Evolutionary conservation across 148 eudicot genomes (phyloP).

Genomic region (Amaranthus cruentus): DNA sequence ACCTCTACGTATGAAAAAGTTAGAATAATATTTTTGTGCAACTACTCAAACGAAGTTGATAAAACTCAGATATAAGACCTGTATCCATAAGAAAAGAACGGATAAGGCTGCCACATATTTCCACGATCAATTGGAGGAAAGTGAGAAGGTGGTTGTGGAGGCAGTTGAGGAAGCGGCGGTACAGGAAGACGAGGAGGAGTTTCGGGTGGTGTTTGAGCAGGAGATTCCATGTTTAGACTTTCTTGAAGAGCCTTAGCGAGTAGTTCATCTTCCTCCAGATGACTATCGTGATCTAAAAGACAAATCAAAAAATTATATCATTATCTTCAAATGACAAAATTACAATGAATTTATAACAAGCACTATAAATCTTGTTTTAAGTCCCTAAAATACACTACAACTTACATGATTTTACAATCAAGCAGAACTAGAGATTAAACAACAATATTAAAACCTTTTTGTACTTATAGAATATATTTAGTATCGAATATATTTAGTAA

Average conservation of each 20-base stretch:
- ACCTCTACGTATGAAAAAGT: too few species aligned
- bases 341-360: neutral
- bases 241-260: constrained; percentile 91
- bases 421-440: neutral
- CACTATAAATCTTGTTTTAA: neutral
- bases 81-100: constrained; percentile 55
- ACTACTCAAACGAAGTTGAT: constrained; percentile 6
- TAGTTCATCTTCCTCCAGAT: constrained; percentile 78
- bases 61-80: constrained; percentile 39
- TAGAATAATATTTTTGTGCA: neutral
- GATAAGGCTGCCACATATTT: constrained; percentile 45
- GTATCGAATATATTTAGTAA: neutral
- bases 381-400: neutral
- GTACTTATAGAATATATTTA: neutral
- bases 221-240: constrained; percentile 63
- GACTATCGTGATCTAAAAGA: constrained; percentile 40
- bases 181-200: constrained; percentile 16
- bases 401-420: too few species aligned
- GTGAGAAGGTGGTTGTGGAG: constrained; percentile 32
- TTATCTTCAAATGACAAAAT: neutral
- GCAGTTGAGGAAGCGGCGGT: constrained; percentile 33
- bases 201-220: constrained; percentile 27
- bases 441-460: neutral
- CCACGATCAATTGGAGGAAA: constrained; percentile 54
- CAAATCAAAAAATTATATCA: neutral